Percentiles rank a stretch among this genome's conserved stretches.
Conservation (phyloP, 2,329 filamentous ascomycete genomes). For the Hymenotorrendiella dingleyae region DNA sequence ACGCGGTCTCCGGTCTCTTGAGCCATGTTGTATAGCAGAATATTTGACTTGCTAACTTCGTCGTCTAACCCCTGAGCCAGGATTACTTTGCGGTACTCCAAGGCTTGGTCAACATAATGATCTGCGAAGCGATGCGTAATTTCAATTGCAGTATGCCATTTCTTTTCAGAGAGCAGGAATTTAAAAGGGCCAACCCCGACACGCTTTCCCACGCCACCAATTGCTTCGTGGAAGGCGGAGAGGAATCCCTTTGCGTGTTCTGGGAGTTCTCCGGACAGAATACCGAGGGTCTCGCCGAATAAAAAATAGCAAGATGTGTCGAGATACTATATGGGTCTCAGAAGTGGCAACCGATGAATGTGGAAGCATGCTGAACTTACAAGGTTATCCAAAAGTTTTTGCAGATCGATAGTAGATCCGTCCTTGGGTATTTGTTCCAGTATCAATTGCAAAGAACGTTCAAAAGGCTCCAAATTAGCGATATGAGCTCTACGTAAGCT, state of each 20-base stretch:
- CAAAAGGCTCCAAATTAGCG: constrained; percentile 62
- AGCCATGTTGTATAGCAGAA: constrained; percentile 6
- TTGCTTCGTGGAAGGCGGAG: constrained; percentile 30
- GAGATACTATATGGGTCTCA: constrained; percentile 41
- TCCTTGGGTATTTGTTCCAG: constrained; percentile 1
- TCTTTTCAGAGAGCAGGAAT: constrained; percentile 12
- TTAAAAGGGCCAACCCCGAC: constrained; percentile 16
- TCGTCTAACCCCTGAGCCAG: constrained; percentile 1
- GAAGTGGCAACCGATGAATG: constrained; percentile 47
- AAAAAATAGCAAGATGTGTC: constrained; percentile 47
- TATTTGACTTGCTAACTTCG: not conserved
- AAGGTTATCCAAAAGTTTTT: constrained; percentile 3
- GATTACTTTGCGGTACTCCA: not conserved
- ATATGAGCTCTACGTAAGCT: constrained; percentile 46
- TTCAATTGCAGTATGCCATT: constrained; percentile 18
- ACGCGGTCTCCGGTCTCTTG: constrained; percentile 2
- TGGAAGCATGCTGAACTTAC: not conserved
- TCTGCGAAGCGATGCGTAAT: constrained; percentile 11
- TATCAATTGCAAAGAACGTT: constrained; percentile 45
- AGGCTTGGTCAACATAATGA: constrained; percentile 14
- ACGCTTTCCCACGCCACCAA: constrained; percentile 19
- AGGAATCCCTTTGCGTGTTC: constrained; percentile 20
- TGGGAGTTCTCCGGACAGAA: constrained; percentile 28
- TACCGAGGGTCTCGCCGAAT: constrained; percentile 50
- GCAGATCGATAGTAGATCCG: constrained; percentile 31